Evolutionary conservation across 163 green algal genomes (phyloP), one percentile per base, ranked within the genome.

Genomic region (Scenedesmus sp.): DNA sequence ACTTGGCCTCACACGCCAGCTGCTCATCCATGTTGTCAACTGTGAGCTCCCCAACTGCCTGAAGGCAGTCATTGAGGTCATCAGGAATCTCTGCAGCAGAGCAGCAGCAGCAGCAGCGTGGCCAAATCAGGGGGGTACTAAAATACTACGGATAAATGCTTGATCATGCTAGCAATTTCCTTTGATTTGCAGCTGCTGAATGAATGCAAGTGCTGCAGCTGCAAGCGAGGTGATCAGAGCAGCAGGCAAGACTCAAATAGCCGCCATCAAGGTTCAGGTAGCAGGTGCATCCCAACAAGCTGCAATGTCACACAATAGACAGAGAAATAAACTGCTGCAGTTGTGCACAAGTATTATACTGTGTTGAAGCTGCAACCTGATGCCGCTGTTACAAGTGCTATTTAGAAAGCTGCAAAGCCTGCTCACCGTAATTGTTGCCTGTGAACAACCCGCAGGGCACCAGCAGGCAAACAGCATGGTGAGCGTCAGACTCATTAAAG

Each of bases 351-450:
- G n/a, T n/a, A n/a, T n/a, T n/a, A n/a, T n/a, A n/a, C n/a, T n/a
- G n/a, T n/a, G n/a, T 10, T 53, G 46, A 6, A 16, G 46, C 46
- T 53, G 46, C 46, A 53, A 53, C 46, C 46, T 53, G 46, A 10
- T 10, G 46, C 46, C 46, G 6, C 46, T 16, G 6, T 53, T 10
- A 53, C 46, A 53, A 10, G 46, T 26, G 53, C 13, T 26, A 22
- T 68, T 13, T 68, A n/a, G 7, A 16, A 68, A 26, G 15, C 53
- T 26, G 16, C 53, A 0, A 72, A 72, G 59, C 59, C 22, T 72
- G 3, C 65, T 43, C 46, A 65, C 40, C 68, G 18, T 90, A 84
- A 78, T 91, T 91, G 76, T 91, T 86, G 53, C 87, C 78, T 4
- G 59, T 72, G 12, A 72, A 9, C 59, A 72, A 35, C 3, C 7